Conservation (phyloP, 352 stramenopile genomes). For the Hyaloperonospora arabidopsidis region DNA sequence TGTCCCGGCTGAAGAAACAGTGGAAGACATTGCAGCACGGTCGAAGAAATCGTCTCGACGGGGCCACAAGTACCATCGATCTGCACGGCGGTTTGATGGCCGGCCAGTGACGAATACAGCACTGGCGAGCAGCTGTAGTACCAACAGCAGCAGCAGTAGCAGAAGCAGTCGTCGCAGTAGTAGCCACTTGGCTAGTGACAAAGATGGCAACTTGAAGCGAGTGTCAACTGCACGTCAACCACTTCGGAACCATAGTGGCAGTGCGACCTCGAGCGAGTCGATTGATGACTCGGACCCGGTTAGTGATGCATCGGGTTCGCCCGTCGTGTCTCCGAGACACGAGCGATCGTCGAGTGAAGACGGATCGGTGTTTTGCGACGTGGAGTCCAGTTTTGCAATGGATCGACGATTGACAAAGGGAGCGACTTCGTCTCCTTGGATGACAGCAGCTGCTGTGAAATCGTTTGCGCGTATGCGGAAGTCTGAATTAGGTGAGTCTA, state of each 20-base stretch:
- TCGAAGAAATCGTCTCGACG: constrained; percentile 16
- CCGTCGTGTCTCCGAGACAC: constrained; percentile 14
- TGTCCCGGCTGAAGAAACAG: constrained; percentile 19
- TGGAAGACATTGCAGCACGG: constrained; percentile 19
- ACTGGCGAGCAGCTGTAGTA: constrained; percentile 15
- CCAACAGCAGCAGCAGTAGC: constrained; percentile 10
- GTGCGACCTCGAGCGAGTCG: constrained; percentile 36
- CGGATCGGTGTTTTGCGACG: constrained; percentile 10
- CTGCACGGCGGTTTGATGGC: constrained; percentile 23
- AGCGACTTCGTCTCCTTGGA: constrained; percentile 3
- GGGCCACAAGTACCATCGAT: constrained; percentile 34
- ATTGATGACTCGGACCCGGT: constrained; percentile 32
- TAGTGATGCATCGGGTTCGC: constrained; percentile 30
- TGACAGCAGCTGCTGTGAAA: constrained; percentile 3
- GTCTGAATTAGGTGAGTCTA: constrained; percentile 31
- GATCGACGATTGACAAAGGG: constrained; percentile 7
- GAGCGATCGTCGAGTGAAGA: constrained; percentile 28
- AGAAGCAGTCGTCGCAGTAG: constrained; percentile 2
- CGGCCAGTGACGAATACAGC: constrained; percentile 10
- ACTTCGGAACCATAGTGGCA: constrained; percentile 25
- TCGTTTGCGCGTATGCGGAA: constrained; percentile 26
- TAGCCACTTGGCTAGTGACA: constrained; percentile 18
- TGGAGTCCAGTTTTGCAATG: constrained; percentile 14
- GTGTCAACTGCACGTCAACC: constrained; percentile 5
- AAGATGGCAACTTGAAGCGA: constrained; percentile 18